Evolutionary conservation across 106 monocot genomes (phyloP).

Genomic region (Dendrobium huoshanense): DNA sequence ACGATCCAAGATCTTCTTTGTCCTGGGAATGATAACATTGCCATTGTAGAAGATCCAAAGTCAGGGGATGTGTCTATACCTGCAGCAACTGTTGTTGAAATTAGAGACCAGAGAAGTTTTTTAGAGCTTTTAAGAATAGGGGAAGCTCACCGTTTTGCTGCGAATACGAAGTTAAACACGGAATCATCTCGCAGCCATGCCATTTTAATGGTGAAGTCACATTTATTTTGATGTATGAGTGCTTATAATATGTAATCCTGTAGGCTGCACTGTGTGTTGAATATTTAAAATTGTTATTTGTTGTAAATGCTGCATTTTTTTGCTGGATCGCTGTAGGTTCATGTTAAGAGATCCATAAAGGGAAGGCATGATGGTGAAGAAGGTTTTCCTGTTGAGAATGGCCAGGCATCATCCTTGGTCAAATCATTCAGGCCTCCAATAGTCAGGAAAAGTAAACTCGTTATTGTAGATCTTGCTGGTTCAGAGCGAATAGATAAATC

Average conservation of each 20-base stretch:
- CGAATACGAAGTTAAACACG: slow-evolving; percentile 96
- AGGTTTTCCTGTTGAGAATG: slow-evolving; percentile 56
- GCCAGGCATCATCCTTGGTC: slow-evolving; percentile 51
- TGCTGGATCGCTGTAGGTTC: slow-evolving; percentile 41
- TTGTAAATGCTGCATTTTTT: not conserved
- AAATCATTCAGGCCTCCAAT: slow-evolving; percentile 75
- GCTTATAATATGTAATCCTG: not conserved
- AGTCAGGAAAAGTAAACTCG: slow-evolving; percentile 95
- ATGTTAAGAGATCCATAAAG: slow-evolving; percentile 73
- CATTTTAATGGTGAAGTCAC: slow-evolving; percentile 71
- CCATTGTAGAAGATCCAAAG: slow-evolving; percentile 90
- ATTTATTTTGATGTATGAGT: not conserved
- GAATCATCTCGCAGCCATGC: slow-evolving; percentile 99
- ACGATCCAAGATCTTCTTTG: slow-evolving; percentile 93
- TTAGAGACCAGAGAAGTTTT: slow-evolving; percentile 83
- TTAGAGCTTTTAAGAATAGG: slow-evolving; percentile 83
- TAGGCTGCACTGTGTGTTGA: not conserved
- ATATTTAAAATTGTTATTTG: not conserved
- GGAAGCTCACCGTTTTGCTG: slow-evolving; percentile 91
- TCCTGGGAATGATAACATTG: slow-evolving; percentile 91
- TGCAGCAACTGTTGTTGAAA: slow-evolving; percentile 75
- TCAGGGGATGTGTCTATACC: slow-evolving; percentile 95
- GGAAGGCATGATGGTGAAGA: slow-evolving; percentile 57
- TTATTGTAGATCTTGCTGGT: slow-evolving; percentile 94
- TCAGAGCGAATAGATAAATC: slow-evolving; percentile 96